phyloP scores from a whole-genome alignment of 2,329 filamentous ascomycete species.

The Ambrosiella xylebori region DNA sequence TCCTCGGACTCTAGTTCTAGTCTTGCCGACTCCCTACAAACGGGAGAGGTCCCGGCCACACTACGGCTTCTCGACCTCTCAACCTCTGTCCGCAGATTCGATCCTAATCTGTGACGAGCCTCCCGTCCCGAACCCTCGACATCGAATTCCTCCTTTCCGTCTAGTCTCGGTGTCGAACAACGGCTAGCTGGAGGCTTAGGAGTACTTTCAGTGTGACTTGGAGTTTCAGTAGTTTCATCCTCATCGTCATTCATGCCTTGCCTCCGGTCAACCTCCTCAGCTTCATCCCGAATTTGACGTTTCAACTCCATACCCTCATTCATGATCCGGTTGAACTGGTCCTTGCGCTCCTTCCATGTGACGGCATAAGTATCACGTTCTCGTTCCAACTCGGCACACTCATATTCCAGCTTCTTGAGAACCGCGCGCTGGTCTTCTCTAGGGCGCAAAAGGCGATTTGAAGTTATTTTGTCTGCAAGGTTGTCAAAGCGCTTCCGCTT shows the following conservation, averaged over 20 bases:
- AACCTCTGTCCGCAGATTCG: slow-evolving; percentile 6
- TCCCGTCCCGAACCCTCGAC: slow-evolving; percentile 15
- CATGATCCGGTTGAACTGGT: slow-evolving; percentile 77
- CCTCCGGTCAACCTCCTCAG: slow-evolving; percentile 77
- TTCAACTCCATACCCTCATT: slow-evolving; percentile 79
- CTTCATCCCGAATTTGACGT: slow-evolving; percentile 79
- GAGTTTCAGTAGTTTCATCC: slow-evolving; percentile 38
- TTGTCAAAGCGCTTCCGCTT: slow-evolving; percentile 77
- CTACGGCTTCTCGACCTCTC: slow-evolving; percentile 8
- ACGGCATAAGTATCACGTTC: slow-evolving; percentile 67
- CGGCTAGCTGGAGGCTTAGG: slow-evolving; percentile 31
- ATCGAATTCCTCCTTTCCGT: not conserved
- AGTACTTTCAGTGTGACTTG: slow-evolving; percentile 28
- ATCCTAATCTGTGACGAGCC: slow-evolving; percentile 1
- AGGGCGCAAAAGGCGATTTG: slow-evolving; percentile 59
- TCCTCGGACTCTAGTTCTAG: slow-evolving; percentile 64
- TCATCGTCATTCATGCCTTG: slow-evolving; percentile 62
- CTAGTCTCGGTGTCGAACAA: slow-evolving; percentile 8
- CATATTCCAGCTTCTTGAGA: slow-evolving; percentile 66
- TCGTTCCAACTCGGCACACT: slow-evolving; percentile 72
- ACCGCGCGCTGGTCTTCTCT: slow-evolving; percentile 69
- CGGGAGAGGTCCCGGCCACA: slow-evolving; percentile 18
- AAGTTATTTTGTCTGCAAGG: slow-evolving; percentile 71
- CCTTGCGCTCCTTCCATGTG: slow-evolving; percentile 70
- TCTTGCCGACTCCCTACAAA: not conserved